Conservation (phyloP, 202 grass and related monocot species). For the Eragrostis tef region DNA sequence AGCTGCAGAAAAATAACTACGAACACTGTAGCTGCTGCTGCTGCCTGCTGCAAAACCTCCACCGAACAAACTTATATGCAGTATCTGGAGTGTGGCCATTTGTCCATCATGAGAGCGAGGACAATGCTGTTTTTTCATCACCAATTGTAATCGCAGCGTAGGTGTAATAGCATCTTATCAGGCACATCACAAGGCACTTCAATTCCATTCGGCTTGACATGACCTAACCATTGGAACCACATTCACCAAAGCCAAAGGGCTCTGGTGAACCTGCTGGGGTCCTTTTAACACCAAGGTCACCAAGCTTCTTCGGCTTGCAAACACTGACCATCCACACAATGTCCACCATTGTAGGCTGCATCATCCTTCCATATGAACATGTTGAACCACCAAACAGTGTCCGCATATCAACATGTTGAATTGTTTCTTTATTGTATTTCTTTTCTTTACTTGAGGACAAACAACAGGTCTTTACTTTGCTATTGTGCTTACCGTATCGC, state of each 20-base stretch:
- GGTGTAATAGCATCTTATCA: background rate
- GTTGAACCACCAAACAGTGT: background rate
- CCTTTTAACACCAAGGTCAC: background rate
- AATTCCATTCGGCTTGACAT: background rate
- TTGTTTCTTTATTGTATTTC: background rate
- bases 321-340: background rate
- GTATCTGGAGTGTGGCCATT: background rate
- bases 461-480: constrained; percentile 8
- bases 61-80: too few relatives aligned
- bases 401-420: background rate
- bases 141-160: background rate
- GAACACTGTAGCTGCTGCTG: too few relatives aligned
- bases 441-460: background rate
- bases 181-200: background rate
- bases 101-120: background rate
- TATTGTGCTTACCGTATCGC: constrained; percentile 25
- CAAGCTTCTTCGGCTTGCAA: background rate
- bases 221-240: background rate
- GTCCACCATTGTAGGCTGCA: background rate
- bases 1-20: too few relatives aligned
- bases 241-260: background rate
- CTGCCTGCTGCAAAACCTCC: too few relatives aligned
- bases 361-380: background rate
- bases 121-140: background rate
- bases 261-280: background rate